These are phyloP conservation scores for Mikania micrantha DNA, from an alignment of 129 eudicot genomes.

Conservation along the genomic window DNA sequence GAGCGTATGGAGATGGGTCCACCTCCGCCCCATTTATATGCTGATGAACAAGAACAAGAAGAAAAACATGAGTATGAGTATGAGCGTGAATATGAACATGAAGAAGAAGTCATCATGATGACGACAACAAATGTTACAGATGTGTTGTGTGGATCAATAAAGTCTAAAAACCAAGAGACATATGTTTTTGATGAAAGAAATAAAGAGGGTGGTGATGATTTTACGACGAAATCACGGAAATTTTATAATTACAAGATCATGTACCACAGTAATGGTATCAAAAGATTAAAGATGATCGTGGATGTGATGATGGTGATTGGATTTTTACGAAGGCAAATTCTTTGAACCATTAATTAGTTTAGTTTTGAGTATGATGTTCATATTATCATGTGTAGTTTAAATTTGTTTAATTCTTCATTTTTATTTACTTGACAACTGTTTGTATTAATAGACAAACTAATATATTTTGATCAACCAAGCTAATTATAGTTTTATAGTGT, in stretches of 20 bases:
- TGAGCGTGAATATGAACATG: too few species aligned
- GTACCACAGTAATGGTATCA: background rate
- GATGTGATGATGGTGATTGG: slow-evolving; percentile 1
- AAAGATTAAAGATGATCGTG: slow-evolving; percentile 7
- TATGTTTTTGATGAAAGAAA: slow-evolving; percentile 3
- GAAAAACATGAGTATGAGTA: too few species aligned
- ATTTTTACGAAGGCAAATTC: background rate
- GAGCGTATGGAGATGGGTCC: slow-evolving; percentile 17
- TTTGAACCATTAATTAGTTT: too few species aligned
- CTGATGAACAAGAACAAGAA: slow-evolving; percentile 11
- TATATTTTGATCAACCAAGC: too few species aligned
- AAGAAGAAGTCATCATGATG: background rate
- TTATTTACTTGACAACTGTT: too few species aligned
- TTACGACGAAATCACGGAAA: background rate
- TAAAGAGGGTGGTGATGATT: background rate
- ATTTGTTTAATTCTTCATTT: too few species aligned
- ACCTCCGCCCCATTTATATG: slow-evolving; percentile 23
- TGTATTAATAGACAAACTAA: too few species aligned
- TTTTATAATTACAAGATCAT: background rate
- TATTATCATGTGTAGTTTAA: too few species aligned
- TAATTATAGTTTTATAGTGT: too few species aligned
- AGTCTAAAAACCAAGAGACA: background rate
- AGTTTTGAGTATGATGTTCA: too few species aligned
- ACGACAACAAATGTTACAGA: too few species aligned
- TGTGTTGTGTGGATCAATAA: too few species aligned